phyloP scores from a whole-genome alignment of 495 filamentous ascomycete genomes.

The Hyaloscypha hepaticicola region DNA sequence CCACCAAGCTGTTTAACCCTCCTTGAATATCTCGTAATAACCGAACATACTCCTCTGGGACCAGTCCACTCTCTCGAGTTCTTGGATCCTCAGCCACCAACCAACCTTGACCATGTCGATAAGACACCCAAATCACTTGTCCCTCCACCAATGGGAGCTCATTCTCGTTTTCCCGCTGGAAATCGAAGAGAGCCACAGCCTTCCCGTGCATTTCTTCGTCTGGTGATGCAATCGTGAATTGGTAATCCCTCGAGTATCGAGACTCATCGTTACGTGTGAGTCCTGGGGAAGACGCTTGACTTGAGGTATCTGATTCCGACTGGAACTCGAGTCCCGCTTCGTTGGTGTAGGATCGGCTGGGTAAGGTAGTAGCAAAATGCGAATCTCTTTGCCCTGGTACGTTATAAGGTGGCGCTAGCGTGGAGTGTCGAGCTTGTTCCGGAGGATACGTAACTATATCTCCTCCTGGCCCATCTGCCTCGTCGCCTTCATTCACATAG shows the following conservation, averaged over 20 bases:
- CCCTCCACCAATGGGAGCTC: conserved; percentile 91
- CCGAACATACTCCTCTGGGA: conserved; percentile 95
- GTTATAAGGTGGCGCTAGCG: conserved; percentile 36
- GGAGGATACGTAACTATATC: conserved; percentile 79
- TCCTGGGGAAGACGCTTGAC: conserved; percentile 50
- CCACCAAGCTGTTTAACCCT: conserved; percentile 51
- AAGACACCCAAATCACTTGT: conserved; percentile 95
- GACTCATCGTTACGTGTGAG: conserved; percentile 55
- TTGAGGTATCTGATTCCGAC: conserved; percentile 61
- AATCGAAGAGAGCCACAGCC: conserved; percentile 93
- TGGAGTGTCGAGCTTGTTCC: conserved; percentile 57
- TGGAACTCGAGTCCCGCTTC: conserved; percentile 46
- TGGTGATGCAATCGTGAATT: conserved; percentile 91
- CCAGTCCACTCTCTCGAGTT: conserved; percentile 78
- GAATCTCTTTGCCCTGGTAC: conserved; percentile 41
- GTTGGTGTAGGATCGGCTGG: conserved; percentile 54
- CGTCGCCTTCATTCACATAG: conserved; percentile 70
- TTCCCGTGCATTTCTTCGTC: conserved; percentile 98
- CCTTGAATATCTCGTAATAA: conserved; percentile 88
- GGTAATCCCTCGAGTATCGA: conserved; percentile 83
- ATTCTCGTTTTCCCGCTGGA: conserved; percentile 92
- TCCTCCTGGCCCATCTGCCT: conserved; percentile 69
- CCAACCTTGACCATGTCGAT: conserved; percentile 95
- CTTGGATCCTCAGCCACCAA: conserved; percentile 95
- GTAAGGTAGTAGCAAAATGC: conserved; percentile 40